Evolutionary conservation across 208 protist species (phyloP).

Genomic region (Jaenimonas drosophilae): DNA sequence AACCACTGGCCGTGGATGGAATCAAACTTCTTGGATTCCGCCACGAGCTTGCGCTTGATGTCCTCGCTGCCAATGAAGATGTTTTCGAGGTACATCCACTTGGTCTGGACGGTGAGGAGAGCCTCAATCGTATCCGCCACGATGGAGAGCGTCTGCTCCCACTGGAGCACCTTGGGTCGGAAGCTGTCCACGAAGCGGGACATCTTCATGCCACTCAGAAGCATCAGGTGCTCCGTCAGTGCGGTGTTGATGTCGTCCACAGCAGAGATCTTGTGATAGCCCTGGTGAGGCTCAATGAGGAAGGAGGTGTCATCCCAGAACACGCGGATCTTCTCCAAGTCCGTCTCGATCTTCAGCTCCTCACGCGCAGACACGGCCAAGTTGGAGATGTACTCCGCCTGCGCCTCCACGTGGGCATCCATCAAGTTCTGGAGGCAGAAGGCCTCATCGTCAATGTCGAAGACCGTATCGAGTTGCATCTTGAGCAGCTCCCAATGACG

Average conservation of each 20-base stretch:
- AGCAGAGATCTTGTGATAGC: slow-evolving; percentile 86
- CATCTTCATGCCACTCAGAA: slow-evolving; percentile 94
- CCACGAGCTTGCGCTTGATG: slow-evolving; percentile 96
- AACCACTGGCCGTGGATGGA: slow-evolving; percentile 94
- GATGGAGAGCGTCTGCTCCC: slow-evolving; percentile 93
- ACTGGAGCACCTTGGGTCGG: slow-evolving; percentile 89
- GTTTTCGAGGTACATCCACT: slow-evolving; percentile 97
- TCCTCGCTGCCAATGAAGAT: slow-evolving; percentile 96
- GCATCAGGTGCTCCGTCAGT: slow-evolving; percentile 91
- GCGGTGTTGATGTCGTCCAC: slow-evolving; percentile 92
- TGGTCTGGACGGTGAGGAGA: slow-evolving; percentile 88
- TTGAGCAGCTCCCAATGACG: slow-evolving; percentile 93
- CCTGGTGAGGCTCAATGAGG: slow-evolving; percentile 79
- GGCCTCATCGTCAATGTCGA: slow-evolving; percentile 80
- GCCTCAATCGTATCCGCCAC: slow-evolving; percentile 92
- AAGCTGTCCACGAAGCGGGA: slow-evolving; percentile 94
- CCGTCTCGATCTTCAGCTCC: slow-evolving; percentile 93
- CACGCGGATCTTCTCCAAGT: slow-evolving; percentile 86
- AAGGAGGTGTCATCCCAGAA: slow-evolving; percentile 88
- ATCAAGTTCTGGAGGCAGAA: slow-evolving; percentile 94
- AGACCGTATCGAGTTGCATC: slow-evolving; percentile 85
- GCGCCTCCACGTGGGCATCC: slow-evolving; percentile 89
- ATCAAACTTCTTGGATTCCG: slow-evolving; percentile 94
- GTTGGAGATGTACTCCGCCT: slow-evolving; percentile 91
- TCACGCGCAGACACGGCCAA: slow-evolving; percentile 90